These are phyloP conservation scores for Penicillium freii DNA, from an alignment of 2,329 filamentous ascomycete species.

Conservation along the genomic window DNA sequence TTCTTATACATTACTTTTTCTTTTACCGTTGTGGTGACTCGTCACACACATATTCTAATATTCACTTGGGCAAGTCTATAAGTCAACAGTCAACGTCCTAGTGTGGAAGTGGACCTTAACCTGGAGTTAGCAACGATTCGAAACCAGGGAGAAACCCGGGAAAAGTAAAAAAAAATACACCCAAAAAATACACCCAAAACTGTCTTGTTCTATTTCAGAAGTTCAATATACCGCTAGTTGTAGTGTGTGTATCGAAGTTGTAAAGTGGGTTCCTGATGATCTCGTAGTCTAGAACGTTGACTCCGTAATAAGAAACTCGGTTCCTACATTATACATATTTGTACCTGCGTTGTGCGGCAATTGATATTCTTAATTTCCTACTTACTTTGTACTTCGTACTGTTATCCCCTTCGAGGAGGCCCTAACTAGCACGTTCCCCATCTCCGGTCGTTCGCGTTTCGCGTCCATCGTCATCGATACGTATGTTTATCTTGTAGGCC, in stretches of 20 bases:
- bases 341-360: constrained; percentile 2
- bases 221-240: no score
- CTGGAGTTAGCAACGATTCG: constrained; percentile 4
- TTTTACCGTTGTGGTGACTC: neutral
- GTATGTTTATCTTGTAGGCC: neutral
- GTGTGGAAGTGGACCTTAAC: constrained; percentile 1
- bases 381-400: neutral
- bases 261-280: constrained; percentile 10
- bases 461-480: constrained; percentile 2
- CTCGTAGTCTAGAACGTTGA: constrained; percentile 6
- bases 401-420: neutral
- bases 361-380: neutral
- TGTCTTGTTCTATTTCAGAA: no score
- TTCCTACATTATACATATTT: neutral
- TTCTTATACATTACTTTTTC: neutral
- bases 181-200: no score
- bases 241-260: neutral
- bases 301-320: neutral
- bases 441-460: constrained; percentile 4
- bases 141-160: neutral
- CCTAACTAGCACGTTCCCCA: neutral
- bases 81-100: neutral
- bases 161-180: neutral
- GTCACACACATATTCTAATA: neutral
- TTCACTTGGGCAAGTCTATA: neutral